Evolutionary conservation across 148 eudicot species (phyloP), one percentile per base, ranked within the genome.

Genomic region (Camellia granthamiana): DNA sequence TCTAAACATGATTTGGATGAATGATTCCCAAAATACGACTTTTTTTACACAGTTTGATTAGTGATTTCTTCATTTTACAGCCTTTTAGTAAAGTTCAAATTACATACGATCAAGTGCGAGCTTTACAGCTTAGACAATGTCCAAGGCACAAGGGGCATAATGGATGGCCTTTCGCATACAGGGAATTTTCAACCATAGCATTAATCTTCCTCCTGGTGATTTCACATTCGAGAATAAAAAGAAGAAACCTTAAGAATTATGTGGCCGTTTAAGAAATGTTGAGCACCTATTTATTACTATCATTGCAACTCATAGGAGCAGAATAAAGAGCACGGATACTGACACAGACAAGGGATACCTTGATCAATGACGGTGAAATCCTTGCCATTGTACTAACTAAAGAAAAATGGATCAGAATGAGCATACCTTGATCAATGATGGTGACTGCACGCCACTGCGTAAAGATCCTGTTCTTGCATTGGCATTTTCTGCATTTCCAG

Each of bases 391-490:
- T 15, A 41, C 23, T 49, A 74, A 23, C 70, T 49, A 30, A 44
- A 21, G 66, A 14, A 8, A 78, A 21, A 69, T 21, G 56, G 43
- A 62, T 60, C 19, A 75, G 63, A 82, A 58, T 64, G 38, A 68
- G 58, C 47, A 80, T 90, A 95, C 98, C 97, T 93, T 81, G 72
- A 71, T 69, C 41, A 73, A 66, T 75, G 79, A 75, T 56, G 82
- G 78, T 42, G 85, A 62, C 72, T 77, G 77, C 67, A 71, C 72
- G 30, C 78, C 64, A 77, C 82, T 65, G 56, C 75, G 72, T 60
- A 80, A 78, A 79, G 81, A 75, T 71, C 55, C 79, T 72, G 85
- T 42, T 80, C 77, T 64, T 63, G 78, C 77, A 75, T 58, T 78
- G 54, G 61, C 79, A 79, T 46, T 19, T 75, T 87, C 79, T 15